A percentile compares a stretch with the other conserved stretches of the same genome.
These are phyloP conservation scores for Phaeodactylum tricornutum DNA, from an alignment of 108 stramenopile species.

Conservation along the genomic window DNA sequence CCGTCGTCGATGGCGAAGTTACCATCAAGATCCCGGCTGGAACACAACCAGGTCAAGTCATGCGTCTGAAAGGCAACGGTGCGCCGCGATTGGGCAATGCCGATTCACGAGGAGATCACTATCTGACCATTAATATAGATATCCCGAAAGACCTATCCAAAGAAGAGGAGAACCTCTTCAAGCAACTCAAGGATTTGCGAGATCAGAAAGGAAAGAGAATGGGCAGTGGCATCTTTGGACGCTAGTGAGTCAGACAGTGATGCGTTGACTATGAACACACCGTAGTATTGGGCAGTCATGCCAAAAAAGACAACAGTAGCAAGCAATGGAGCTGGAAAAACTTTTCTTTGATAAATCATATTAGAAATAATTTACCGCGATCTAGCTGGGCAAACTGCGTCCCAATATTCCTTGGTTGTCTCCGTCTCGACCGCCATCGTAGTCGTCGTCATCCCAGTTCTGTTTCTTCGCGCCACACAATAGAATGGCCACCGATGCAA, in stretches of 20 bases:
- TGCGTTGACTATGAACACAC: no score
- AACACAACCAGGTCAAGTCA: slow-evolving; percentile 94
- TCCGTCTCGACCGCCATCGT: not conserved
- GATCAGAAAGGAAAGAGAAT: slow-evolving; percentile 71
- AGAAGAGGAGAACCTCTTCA: slow-evolving; percentile 80
- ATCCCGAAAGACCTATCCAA: slow-evolving; percentile 87
- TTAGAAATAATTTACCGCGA: no score
- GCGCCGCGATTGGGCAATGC: slow-evolving; percentile 79
- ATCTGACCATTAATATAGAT: slow-evolving; percentile 91
- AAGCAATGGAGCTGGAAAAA: no score
- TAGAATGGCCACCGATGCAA: slow-evolving; percentile 17
- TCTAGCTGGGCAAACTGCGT: slow-evolving; percentile 1
- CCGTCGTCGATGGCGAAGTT: slow-evolving; percentile 91
- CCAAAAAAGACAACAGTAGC: no score
- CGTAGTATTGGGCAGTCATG: no score
- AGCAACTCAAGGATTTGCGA: slow-evolving; percentile 63
- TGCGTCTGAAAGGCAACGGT: slow-evolving; percentile 88
- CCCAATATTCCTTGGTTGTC: slow-evolving; percentile 5
- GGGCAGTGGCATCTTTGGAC: slow-evolving; percentile 7
- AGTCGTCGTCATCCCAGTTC: slow-evolving; percentile 49
- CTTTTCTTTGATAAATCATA: no score
- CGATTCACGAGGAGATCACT: slow-evolving; percentile 84
- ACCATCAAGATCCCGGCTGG: slow-evolving; percentile 95
- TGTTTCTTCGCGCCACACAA: slow-evolving; percentile 29
- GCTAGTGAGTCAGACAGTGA: no score